Conservation (phyloP, 148 eudicot genomes). For the Beta vulgaris region DNA sequence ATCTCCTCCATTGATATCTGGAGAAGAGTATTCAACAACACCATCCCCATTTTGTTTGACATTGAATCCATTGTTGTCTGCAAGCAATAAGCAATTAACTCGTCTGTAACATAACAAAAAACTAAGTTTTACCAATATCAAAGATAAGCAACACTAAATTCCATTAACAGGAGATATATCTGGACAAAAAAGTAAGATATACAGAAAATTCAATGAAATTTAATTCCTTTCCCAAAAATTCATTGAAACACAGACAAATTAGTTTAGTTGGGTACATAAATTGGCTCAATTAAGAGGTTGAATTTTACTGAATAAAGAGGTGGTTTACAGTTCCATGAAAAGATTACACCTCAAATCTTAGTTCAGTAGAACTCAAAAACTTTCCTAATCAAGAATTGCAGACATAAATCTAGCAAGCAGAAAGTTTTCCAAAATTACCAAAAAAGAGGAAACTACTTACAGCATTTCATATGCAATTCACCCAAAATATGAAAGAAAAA, state of each 20-base stretch:
- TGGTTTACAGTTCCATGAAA: too few species aligned
- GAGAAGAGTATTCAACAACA: conserved; percentile 5
- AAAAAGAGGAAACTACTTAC: not conserved
- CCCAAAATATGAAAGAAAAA: not conserved
- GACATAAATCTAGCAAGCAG: not conserved
- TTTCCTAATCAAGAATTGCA: not conserved
- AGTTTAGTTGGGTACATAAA: too few species aligned
- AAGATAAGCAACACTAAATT: not conserved
- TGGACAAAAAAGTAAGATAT: not conserved
- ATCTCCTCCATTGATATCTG: conserved; percentile 18
- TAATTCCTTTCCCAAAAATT: not conserved
- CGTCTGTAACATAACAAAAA: not conserved
- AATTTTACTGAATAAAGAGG: too few species aligned
- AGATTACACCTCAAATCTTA: not conserved
- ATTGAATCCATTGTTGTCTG: conserved; percentile 27
- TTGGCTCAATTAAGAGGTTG: too few species aligned
- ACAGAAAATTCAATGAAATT: not conserved
- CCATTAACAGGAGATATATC: not conserved
- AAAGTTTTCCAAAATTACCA: not conserved
- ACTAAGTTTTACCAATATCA: not conserved
- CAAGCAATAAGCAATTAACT: conserved; percentile 13
- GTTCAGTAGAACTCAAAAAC: not conserved
- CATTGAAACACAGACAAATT: too few species aligned
- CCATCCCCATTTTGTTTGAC: conserved; percentile 18
- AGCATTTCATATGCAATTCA: not conserved